Evolutionary conservation across 768 basidiomycete genomes (phyloP).

Genomic region (Tricholoma bakamatsutake): DNA sequence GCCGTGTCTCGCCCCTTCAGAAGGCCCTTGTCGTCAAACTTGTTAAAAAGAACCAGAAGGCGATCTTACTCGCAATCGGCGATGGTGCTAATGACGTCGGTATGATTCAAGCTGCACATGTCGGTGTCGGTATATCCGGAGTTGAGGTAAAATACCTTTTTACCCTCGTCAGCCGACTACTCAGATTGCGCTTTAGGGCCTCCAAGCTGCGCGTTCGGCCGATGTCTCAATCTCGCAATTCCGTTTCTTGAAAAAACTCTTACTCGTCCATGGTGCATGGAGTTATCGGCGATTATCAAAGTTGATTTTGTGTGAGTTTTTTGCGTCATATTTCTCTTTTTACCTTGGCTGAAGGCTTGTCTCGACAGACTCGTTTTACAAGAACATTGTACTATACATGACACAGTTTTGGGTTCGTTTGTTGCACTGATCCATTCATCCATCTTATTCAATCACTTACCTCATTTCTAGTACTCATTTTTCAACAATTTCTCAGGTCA

Average conservation of each 20-base stretch:
- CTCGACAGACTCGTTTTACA: slow-evolving; percentile 88
- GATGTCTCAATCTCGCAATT: slow-evolving; percentile 99
- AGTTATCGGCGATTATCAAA: slow-evolving; percentile 95
- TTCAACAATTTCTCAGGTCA: slow-evolving; percentile 99
- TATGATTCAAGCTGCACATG: slow-evolving; percentile 99
- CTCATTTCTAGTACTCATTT: slow-evolving; percentile 80
- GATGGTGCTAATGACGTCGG: slow-evolving; percentile 98
- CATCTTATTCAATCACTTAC: slow-evolving; percentile 1
- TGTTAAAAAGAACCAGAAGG: slow-evolving; percentile 94
- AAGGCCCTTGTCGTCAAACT: slow-evolving; percentile 97
- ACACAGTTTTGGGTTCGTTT: slow-evolving; percentile 90
- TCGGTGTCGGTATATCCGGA: slow-evolving; percentile 96
- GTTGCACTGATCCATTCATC: background rate
- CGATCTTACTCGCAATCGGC: slow-evolving; percentile 93
- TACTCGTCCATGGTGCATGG: slow-evolving; percentile 98
- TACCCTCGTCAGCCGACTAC: background rate
- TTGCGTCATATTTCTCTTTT: background rate
- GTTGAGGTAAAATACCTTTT: slow-evolving; percentile 61
- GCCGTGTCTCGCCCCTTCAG: slow-evolving; percentile 95
- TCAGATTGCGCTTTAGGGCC: slow-evolving; percentile 48
- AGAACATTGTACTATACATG: slow-evolving; percentile 98
- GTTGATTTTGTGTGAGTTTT: slow-evolving; percentile 82
- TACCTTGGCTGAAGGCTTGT: slow-evolving; percentile 3
- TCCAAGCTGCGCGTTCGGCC: slow-evolving; percentile 97
- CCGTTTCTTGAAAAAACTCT: slow-evolving; percentile 86